These are phyloP conservation scores for Mangifera indica DNA, from an alignment of 345 rosid genomes.

Conservation along the genomic window DNA sequence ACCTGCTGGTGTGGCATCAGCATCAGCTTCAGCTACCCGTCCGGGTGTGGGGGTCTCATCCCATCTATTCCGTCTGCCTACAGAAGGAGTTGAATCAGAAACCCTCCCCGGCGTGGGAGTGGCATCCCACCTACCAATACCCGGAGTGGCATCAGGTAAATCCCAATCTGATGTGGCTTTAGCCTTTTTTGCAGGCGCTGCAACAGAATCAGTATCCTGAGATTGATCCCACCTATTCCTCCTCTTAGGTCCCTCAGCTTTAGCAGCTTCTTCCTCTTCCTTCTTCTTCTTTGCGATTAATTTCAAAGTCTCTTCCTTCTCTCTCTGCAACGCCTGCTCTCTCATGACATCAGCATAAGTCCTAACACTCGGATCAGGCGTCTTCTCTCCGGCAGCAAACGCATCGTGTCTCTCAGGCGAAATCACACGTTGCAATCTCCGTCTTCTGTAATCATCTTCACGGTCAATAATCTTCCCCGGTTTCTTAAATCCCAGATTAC, in stretches of 20 bases:
- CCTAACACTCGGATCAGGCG: conserved; percentile 81
- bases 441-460: conserved; percentile 83
- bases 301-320: conserved; percentile 57
- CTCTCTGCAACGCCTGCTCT: conserved; percentile 68
- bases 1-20: conserved; percentile 88
- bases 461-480: conserved; percentile 82
- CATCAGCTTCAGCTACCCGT: conserved; percentile 74
- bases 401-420: conserved; percentile 96
- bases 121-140: conserved; percentile 91
- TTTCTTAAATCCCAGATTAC: conserved; percentile 52
- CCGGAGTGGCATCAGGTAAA: conserved; percentile 76
- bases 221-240: conserved; percentile 92
- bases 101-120: conserved; percentile 84
- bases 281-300: conserved; percentile 63
- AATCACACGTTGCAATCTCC: conserved; percentile 75
- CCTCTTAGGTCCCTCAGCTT: conserved; percentile 57
- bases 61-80: conserved; percentile 87
- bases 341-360: conserved; percentile 81
- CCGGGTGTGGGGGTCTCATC: conserved; percentile 99
- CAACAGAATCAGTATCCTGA: conserved; percentile 48
- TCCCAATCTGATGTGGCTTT: conserved; percentile 90
- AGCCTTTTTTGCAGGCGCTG: conserved; percentile 55
- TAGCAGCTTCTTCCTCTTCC: conserved; percentile 76
- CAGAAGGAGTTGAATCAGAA: conserved; percentile 74
- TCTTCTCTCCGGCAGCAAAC: conserved; percentile 87